Evolutionary conservation across 2,329 filamentous ascomycete genomes (phyloP).

Genomic region (Talaromyces piceae): DNA sequence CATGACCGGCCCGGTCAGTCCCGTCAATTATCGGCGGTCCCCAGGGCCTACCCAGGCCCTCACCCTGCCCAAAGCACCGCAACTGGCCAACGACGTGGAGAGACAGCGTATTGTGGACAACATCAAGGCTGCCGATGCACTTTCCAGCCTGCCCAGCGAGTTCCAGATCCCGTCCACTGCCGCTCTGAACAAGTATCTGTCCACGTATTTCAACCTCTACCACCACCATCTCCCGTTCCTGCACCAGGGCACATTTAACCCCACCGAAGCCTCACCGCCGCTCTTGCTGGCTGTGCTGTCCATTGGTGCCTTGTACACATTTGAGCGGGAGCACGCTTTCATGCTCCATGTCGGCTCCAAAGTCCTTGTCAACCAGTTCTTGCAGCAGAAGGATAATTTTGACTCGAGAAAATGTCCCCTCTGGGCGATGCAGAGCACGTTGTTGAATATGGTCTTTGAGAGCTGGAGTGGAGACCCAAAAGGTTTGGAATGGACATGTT

Average conservation of each 20-base stretch:
- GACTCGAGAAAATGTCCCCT: slow-evolving; percentile 94
- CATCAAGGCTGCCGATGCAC: slow-evolving; percentile 71
- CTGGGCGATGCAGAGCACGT: slow-evolving; percentile 96
- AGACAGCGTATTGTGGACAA: slow-evolving; percentile 78
- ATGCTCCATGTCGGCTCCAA: slow-evolving; percentile 97
- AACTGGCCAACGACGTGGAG: slow-evolving; percentile 77
- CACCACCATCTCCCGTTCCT: slow-evolving; percentile 95
- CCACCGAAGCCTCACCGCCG: slow-evolving; percentile 70
- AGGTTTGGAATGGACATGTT: slow-evolving; percentile 96
- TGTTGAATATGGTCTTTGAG: slow-evolving; percentile 97
- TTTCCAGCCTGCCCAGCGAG: slow-evolving; percentile 75
- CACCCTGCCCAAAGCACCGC: slow-evolving; percentile 64
- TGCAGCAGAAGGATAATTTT: slow-evolving; percentile 98
- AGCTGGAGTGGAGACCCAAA: slow-evolving; percentile 99
- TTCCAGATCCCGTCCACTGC: slow-evolving; percentile 78
- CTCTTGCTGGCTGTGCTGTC: slow-evolving; percentile 84
- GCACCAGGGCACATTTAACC: slow-evolving; percentile 83
- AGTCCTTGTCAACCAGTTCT: slow-evolving; percentile 90
- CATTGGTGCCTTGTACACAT: slow-evolving; percentile 92
- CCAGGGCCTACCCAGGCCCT: slow-evolving; percentile 60
- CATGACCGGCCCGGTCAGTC: slow-evolving; percentile 60
- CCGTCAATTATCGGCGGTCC: slow-evolving; percentile 62
- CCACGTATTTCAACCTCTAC: slow-evolving; percentile 94
- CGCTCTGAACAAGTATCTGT: slow-evolving; percentile 82
- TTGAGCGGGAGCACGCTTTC: slow-evolving; percentile 94